Base-by-base conservation (phyloP, 2,329 filamentous ascomycete genomes). In the Alternaria sp. region DNA sequence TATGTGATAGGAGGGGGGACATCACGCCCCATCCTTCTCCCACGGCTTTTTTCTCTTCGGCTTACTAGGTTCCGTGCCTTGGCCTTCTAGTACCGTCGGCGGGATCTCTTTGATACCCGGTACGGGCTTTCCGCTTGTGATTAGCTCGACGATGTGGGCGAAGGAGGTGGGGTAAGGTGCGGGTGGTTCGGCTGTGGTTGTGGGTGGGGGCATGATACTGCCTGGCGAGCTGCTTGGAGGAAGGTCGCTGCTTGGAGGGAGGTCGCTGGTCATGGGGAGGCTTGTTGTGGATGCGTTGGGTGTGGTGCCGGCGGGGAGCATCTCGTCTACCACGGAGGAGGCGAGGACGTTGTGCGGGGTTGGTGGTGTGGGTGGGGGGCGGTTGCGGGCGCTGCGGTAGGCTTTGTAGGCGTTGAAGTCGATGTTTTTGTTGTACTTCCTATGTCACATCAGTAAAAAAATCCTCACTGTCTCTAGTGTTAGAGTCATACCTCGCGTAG, bases 51-150 rank as follows among this genome's bases (percentile, higher is more conserved):
- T 85, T 69, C 89, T 83, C 69, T 80, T 83, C n/a, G 82, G 74
- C 21, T 83, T 84, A n/a, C 81, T 83, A 57, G 84, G 83, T 53
- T 83, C 78, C 21, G 86, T 86, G 63, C 91, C 90, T 63, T 92
- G 87, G 5, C 91, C 90, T 57, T 89, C 85, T 19, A 94, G 84
- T 6, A 97, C 84, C 0, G 90, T 96, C 69, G 93, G 88, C 5
- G 94, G 93, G 57, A 97, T 95, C 67, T 97, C 88, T 70, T 90
- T 89, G 73, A 97, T 96, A 1, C 94, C 94, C 1, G 93, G 93
- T 46, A 97, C 91, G 0, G 92, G 90, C 71, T 93, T 89, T 57
- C 93, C 93, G 26, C 89, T 90, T 23, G 92, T 92, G 57, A 97
- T 92, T 58, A 97, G 87, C 73, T 93, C 91, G 59, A 97, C 90